phyloP scores from a whole-genome alignment of 352 stramenopile species.

The Phytophthora boehmeriae region DNA sequence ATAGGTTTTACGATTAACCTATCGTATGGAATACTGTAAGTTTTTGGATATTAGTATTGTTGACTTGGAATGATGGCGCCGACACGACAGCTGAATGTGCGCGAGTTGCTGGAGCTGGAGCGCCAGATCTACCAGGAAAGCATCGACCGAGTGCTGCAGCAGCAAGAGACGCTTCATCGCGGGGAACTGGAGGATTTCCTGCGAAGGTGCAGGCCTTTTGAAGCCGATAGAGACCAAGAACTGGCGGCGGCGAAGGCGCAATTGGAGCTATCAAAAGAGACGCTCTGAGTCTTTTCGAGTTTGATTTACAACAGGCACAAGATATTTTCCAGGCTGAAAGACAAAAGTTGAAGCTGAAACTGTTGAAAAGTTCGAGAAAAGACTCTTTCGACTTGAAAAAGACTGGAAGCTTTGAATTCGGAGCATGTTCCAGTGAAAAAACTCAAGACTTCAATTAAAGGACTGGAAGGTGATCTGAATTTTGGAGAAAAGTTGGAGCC shows the following conservation, averaged over 20 bases:
- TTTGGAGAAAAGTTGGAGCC: conserved; percentile 10
- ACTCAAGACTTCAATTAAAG: not conserved
- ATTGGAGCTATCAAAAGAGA: conserved; percentile 59
- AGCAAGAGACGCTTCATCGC: conserved; percentile 50
- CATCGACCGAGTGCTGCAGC: conserved; percentile 64
- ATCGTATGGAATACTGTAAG: not conserved
- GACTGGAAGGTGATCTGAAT: not conserved
- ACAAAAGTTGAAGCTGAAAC: conserved; percentile 29
- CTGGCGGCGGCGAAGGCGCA: conserved; percentile 56
- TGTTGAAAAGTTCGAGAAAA: conserved; percentile 24
- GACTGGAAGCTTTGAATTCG: conserved; percentile 5
- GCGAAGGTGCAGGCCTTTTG: conserved; percentile 61
- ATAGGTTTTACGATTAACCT: not conserved
- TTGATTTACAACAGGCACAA: conserved; percentile 76
- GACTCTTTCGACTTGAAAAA: conserved; percentile 31
- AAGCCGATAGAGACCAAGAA: conserved; percentile 51
- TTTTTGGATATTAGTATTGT: no score
- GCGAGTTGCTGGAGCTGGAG: conserved; percentile 81
- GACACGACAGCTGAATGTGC: conserved; percentile 52
- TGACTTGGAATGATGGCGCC: conserved; percentile 2
- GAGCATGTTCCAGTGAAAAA: not conserved
- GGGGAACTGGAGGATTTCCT: conserved; percentile 71
- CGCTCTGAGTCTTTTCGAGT: conserved; percentile 62
- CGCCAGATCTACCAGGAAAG: conserved; percentile 84
- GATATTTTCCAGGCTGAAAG: conserved; percentile 46